A percentile compares a stretch with the other conserved stretches of the same genome.
phyloP scores from a whole-genome alignment of 495 filamentous ascomycete genomes.

The Aspergillus nidulans region DNA sequence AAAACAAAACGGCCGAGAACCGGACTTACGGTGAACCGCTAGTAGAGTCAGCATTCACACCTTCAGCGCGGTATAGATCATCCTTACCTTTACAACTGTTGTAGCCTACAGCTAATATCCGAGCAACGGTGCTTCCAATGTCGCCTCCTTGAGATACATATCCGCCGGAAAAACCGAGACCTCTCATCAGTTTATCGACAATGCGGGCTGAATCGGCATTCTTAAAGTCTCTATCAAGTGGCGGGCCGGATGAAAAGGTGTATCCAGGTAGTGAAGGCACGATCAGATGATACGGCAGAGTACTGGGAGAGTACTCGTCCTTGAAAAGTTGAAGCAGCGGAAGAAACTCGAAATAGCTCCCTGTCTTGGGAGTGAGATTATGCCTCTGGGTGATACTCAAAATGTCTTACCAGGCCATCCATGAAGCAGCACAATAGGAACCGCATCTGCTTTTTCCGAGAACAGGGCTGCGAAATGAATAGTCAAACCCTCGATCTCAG shows the following conservation, averaged over 20 bases:
- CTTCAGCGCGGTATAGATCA: too few species aligned
- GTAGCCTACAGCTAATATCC: slow-evolving; percentile 36
- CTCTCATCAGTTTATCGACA: slow-evolving; percentile 55
- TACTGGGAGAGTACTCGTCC: slow-evolving; percentile 48
- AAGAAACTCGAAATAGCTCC: slow-evolving; percentile 29
- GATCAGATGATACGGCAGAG: slow-evolving; percentile 61
- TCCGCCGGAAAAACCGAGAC: slow-evolving; percentile 53
- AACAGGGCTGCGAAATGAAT: slow-evolving; percentile 64
- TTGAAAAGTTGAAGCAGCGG: slow-evolving; percentile 40
- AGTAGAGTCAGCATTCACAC: not conserved
- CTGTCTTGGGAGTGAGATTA: slow-evolving; percentile 2
- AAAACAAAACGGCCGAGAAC: not conserved
- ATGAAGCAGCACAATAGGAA: slow-evolving; percentile 57
- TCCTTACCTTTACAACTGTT: slow-evolving; percentile 42
- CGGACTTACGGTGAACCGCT: slow-evolving; percentile 36
- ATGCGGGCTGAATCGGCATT: slow-evolving; percentile 40
- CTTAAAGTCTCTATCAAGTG: slow-evolving; percentile 45
- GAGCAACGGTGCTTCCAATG: slow-evolving; percentile 51
- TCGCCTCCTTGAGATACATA: slow-evolving; percentile 68
- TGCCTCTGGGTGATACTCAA: not conserved
- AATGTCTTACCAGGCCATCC: slow-evolving; percentile 53
- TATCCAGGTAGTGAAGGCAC: slow-evolving; percentile 63
- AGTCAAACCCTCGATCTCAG: slow-evolving; percentile 42
- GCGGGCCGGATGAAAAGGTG: slow-evolving; percentile 51
- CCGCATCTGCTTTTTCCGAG: slow-evolving; percentile 52